Base-by-base conservation (phyloP, 805 yeast species). In the Yarrowia porcina region DNA sequence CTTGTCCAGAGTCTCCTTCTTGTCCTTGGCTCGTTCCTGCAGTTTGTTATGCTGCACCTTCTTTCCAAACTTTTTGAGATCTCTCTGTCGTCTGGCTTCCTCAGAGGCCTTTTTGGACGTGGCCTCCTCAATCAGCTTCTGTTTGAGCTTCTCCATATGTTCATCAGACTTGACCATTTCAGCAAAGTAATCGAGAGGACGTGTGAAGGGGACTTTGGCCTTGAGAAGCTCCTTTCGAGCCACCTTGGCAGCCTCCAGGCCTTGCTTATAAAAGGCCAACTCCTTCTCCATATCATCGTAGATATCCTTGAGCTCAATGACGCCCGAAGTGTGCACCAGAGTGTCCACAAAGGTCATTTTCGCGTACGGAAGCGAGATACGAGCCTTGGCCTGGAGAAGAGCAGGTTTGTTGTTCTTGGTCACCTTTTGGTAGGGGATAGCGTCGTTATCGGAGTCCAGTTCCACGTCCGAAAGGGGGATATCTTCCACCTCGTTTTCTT, bases 91-190 rank as follows among this genome's bases (percentile, higher is more conserved):
- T 79, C 89, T 89, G 30, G 97, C 96, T 61, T 91, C 97, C 76
- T 89, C 93, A 62, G 91, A 82, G 1, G 96, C 97, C 76, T 88
- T 89, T 84, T 90, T 90, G 27, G 72, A 68, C 6, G 81, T 76
- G 42, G 83, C 85, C 73, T 90, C 97, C 67, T 84, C 82, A 45
- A 91, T 80, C 69, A 93, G 81, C 76, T 89, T 90, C 71, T 80
- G 77, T 80, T 90, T 91, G 72, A 94, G 82, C 76, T 85, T 89
- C 72, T 90, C 97, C 99, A 94, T 94, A 76, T 94, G 99, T 74
- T 90, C 97, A 75, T 94, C 99, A 62, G 92, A 87, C 79, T 94
- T 94, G 65, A 91, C 89, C 99, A 94, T 94, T 77, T 94, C 99
- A 18, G 99, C 99, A 77, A 94, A 94, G 75, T 90, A 94, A 74